These are phyloP conservation scores for Hypoxylon sp. DNA, from an alignment of 2,329 filamentous ascomycete genomes.

Conservation along the genomic window DNA sequence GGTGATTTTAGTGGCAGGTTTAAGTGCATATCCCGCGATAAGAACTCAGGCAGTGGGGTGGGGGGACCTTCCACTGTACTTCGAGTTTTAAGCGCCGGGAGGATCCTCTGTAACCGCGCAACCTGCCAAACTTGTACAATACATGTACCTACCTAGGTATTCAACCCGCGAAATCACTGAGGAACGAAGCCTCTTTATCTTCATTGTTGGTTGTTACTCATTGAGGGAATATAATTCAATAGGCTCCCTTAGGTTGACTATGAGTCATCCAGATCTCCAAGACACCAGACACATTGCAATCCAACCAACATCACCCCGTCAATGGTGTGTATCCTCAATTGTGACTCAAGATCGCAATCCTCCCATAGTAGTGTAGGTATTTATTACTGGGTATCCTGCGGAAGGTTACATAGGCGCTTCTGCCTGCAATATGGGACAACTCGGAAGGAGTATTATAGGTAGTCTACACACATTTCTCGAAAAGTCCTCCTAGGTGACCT, in stretches of 20 bases:
- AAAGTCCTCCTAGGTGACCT: slow-evolving; percentile 31
- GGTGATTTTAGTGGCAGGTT: slow-evolving; percentile 31
- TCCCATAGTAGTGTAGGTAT: background rate
- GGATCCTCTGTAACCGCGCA: background rate
- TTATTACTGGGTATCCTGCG: slow-evolving; percentile 7
- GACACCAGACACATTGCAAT: slow-evolving; percentile 2
- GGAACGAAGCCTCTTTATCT: slow-evolving; percentile 4
- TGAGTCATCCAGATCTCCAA: slow-evolving; percentile 26
- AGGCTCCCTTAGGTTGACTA: slow-evolving; percentile 3
- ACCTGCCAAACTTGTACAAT: background rate
- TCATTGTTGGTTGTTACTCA: background rate
- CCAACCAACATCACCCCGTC: background rate
- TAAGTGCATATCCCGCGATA: slow-evolving; percentile 13
- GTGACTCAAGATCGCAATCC: slow-evolving; percentile 15
- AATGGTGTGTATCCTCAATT: slow-evolving; percentile 15
- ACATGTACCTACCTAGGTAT: too few species aligned
- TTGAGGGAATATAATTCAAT: background rate
- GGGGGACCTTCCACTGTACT: slow-evolving; percentile 3
- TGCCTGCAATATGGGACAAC: slow-evolving; percentile 18
- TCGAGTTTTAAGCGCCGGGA: slow-evolving; percentile 5
- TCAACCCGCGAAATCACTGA: background rate
- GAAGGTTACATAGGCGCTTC: slow-evolving; percentile 17
- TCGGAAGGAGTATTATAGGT: slow-evolving; percentile 2
- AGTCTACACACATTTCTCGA: background rate
- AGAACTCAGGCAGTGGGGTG: background rate